Conservation (phyloP, 2,329 filamentous ascomycete genomes). For the Hypoxylon sp. region DNA sequence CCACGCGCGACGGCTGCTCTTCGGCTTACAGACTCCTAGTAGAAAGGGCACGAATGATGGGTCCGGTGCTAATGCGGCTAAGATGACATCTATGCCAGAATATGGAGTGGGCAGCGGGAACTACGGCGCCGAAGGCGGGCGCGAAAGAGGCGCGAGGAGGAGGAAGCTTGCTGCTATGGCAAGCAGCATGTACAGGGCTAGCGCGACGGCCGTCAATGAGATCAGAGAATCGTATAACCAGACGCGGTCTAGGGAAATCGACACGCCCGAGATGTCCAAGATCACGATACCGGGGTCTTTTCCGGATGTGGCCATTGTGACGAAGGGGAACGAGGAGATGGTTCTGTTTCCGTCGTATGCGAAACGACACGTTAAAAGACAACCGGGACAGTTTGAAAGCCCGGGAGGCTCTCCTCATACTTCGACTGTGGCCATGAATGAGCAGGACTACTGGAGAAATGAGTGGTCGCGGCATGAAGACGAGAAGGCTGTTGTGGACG, state of each 20-base stretch:
- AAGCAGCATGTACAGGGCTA: constrained; percentile 69
- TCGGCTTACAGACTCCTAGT: constrained; percentile 55
- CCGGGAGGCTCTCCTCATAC: constrained; percentile 59
- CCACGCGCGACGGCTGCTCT: constrained; percentile 63
- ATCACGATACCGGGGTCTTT: constrained; percentile 80
- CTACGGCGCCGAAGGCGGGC: constrained; percentile 57
- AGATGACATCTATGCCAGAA: constrained; percentile 55
- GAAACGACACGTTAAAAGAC: constrained; percentile 74
- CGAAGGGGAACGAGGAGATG: constrained; percentile 89
- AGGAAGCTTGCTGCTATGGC: constrained; percentile 80
- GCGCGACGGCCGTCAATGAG: constrained; percentile 70
- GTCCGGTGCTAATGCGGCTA: constrained; percentile 45
- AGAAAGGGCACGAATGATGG: constrained; percentile 55
- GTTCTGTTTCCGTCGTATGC: constrained; percentile 96
- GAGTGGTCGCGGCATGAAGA: constrained; percentile 87
- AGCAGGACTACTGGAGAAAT: constrained; percentile 81
- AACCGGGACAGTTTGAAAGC: constrained; percentile 50
- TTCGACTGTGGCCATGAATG: constrained; percentile 63
- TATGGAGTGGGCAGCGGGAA: constrained; percentile 55
- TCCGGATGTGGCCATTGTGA: constrained; percentile 85
- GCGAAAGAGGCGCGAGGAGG: constrained; percentile 79
- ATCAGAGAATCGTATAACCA: constrained; percentile 72
- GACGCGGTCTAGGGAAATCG: constrained; percentile 60
- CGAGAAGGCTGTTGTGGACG: constrained; percentile 88
- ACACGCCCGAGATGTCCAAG: constrained; percentile 54